Evolutionary conservation across 345 rosid species (phyloP), one percentile per base, ranked within the genome.

Genomic region (Nephelium lappaceum): DNA sequence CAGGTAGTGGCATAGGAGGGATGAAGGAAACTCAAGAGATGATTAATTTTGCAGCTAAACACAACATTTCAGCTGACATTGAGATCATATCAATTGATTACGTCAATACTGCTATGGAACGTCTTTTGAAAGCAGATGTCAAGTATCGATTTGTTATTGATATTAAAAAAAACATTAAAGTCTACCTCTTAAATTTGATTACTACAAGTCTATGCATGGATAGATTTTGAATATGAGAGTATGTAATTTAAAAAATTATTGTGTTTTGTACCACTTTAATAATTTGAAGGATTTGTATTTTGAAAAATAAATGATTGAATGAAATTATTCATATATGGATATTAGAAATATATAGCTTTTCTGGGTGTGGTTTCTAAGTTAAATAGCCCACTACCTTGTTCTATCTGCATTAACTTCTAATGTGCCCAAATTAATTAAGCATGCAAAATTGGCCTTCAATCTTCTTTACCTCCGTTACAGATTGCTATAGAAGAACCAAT

Each of bases 21-120:
- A 79, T 87, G 65, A 78, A 78, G 49, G 90, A 85, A 71, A 87
- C 87, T 15, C 86, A 86, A 65, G 88, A 87, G 81, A 87, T 85
- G 86, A 66, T 85, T 4, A 74, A 85, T 63, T 81, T 87, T 78
- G 84, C 88, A 51, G 87, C 88, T 0, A 67, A 83, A 25, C 88
- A 87, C 74, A 64, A 74, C 47, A 66, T 87, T 14, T 70, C 66
- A 4, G 83, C 88, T 0, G 83, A 87, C 0, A 66, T 87, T 27
- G 88, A 87, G 76, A 67, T 85, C 55, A 78, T 87, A 12, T 74
- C 85, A 1, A 63, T 85, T 0, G 88, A 85, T 21, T 85, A 87
- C 49, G 81, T 87, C 10, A 87, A 87, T 72, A 83, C 77, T 0
- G 90, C 88, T 1, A 67, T 87, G 80, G 85, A 83, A 36, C 87